A percentile compares a stretch with the other conserved stretches of the same genome.
These are phyloP conservation scores for Calendula officinalis DNA, from an alignment of 129 eudicot species.

Conservation along the genomic window DNA sequence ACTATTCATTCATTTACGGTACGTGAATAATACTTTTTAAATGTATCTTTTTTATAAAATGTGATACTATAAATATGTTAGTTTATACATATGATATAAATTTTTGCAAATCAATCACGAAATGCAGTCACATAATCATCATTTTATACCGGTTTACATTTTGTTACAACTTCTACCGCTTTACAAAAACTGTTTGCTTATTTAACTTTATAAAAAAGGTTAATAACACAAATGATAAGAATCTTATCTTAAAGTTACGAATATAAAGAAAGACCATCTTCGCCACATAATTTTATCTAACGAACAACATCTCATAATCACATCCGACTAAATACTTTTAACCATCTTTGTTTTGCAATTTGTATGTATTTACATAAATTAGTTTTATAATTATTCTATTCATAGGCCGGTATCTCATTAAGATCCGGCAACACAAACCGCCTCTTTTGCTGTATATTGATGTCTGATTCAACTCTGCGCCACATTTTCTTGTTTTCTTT, in stretches of 20 bases:
- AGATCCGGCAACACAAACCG: slow-evolving; percentile 28
- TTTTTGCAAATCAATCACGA: too few relatives aligned
- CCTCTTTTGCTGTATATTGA: background rate
- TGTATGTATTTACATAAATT: slow-evolving; percentile 19
- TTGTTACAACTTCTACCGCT: background rate
- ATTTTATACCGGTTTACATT: background rate
- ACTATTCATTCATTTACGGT: too few relatives aligned
- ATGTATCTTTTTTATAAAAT: too few relatives aligned
- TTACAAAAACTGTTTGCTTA: background rate
- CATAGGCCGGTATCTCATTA: slow-evolving; percentile 22
- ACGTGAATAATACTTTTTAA: too few relatives aligned
- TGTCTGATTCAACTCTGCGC: slow-evolving; percentile 6
- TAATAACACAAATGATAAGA: background rate
- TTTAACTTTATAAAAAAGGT: background rate
- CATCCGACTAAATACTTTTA: background rate
- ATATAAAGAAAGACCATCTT: background rate
- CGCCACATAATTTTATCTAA: background rate
- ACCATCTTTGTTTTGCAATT: slow-evolving; percentile 5
- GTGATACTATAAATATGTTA: too few relatives aligned
- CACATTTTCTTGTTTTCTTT: background rate
- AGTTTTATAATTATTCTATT: slow-evolving; percentile 6
- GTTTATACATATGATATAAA: too few relatives aligned
- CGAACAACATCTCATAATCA: background rate
- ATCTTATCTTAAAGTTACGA: background rate
- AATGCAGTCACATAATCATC: too few relatives aligned